phyloP scores from a whole-genome alignment of 192 early-diverging fungal genomes.

The Dissophora ornata region DNA sequence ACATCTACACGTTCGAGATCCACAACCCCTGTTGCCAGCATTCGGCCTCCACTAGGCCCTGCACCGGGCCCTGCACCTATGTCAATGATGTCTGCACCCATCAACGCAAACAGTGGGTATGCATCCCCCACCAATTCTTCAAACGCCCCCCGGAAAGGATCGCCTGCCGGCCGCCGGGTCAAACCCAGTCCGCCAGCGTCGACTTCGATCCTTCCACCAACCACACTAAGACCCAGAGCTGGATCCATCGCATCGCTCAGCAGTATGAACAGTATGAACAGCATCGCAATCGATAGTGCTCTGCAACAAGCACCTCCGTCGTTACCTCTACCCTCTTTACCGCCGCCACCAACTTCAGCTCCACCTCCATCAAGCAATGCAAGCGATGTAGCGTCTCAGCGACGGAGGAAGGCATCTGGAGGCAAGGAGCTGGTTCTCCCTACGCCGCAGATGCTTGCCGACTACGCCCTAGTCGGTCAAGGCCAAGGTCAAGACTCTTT shows the following conservation, averaged over 20 bases:
- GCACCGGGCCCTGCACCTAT: conserved; percentile 13
- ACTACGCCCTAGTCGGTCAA: neutral
- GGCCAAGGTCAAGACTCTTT: conserved; percentile 19
- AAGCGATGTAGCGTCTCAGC: neutral
- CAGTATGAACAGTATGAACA: neutral
- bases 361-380: neutral
- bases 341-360: conserved; percentile 12
- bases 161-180: conserved; percentile 9
- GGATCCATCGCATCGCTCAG: conserved; percentile 21
- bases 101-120: neutral
- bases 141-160: neutral
- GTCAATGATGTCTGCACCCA: conserved; percentile 14
- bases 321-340: conserved; percentile 21
- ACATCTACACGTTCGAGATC: conserved; percentile 9
- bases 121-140: neutral
- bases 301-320: conserved; percentile 27
- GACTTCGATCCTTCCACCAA: conserved; percentile 15
- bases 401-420: conserved; percentile 29
- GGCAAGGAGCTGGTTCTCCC: conserved; percentile 31
- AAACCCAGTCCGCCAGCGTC: conserved; percentile 19
- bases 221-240: conserved; percentile 13
- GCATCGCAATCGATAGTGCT: conserved; percentile 14
- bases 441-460: conserved; percentile 18
- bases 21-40: conserved; percentile 25
- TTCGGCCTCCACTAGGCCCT: conserved; percentile 24